Conservation (phyloP, 2,329 filamentous ascomycete genomes). For the Ascochyta pisi region DNA sequence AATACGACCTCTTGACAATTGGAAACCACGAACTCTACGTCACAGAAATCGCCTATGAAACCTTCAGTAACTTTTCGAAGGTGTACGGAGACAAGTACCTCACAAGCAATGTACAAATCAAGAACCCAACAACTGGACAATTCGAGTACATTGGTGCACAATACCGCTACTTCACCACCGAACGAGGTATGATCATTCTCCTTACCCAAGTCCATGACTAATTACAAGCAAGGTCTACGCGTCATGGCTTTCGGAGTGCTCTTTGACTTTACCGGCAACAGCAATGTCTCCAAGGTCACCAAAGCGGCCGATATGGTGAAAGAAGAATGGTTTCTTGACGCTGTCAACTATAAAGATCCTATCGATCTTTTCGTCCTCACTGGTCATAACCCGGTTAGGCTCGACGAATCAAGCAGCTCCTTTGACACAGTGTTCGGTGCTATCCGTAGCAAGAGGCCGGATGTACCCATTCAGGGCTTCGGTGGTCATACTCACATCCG, state of each 20-base stretch:
- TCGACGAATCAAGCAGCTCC: slow-evolving; percentile 53
- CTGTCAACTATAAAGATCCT: slow-evolving; percentile 61
- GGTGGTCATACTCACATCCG: slow-evolving; percentile 71
- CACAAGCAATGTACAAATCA: slow-evolving; percentile 61
- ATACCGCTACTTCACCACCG: slow-evolving; percentile 60
- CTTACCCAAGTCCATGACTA: background rate
- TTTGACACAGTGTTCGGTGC: slow-evolving; percentile 62
- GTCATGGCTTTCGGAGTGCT: slow-evolving; percentile 62
- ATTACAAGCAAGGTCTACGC: slow-evolving; percentile 44
- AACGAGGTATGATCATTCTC: slow-evolving; percentile 44
- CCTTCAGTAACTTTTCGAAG: slow-evolving; percentile 65
- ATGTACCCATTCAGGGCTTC: slow-evolving; percentile 69
- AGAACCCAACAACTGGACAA: slow-evolving; percentile 52
- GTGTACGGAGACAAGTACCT: slow-evolving; percentile 63
- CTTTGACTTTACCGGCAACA: slow-evolving; percentile 62
- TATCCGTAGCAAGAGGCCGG: slow-evolving; percentile 63
- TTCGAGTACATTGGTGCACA: slow-evolving; percentile 56
- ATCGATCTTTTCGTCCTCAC: slow-evolving; percentile 70
- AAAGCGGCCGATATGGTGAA: slow-evolving; percentile 60
- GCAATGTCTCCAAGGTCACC: slow-evolving; percentile 67
- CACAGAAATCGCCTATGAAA: slow-evolving; percentile 67
- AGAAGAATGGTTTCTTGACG: slow-evolving; percentile 66
- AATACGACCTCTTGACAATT: slow-evolving; percentile 63
- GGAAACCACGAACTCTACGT: slow-evolving; percentile 73
- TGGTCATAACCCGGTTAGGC: slow-evolving; percentile 67